Conservation (phyloP, 352 stramenopile species). For the Globisporangium spinosum region DNA sequence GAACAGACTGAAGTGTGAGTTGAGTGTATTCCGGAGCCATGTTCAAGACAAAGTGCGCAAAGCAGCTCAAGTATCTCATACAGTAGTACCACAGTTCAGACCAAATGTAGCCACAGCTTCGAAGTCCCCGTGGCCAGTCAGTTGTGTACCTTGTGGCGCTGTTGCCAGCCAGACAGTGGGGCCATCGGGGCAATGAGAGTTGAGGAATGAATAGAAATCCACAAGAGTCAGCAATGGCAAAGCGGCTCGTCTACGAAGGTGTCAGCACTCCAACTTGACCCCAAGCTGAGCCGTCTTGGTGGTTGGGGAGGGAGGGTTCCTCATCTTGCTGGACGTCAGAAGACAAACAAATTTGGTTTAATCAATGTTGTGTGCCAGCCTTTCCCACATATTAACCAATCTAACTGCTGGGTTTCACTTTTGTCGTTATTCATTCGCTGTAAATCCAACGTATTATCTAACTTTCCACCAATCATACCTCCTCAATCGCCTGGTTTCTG, state of each 20-base stretch:
- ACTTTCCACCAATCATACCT: background rate
- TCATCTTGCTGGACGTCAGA: background rate
- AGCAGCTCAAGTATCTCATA: background rate
- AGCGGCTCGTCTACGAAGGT: background rate
- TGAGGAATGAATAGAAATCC: background rate
- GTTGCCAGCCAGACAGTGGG: background rate
- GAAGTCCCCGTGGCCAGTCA: background rate
- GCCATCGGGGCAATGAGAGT: background rate
- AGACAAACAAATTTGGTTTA: background rate
- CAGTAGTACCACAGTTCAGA: background rate
- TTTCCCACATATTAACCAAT: background rate
- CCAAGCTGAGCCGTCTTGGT: background rate
- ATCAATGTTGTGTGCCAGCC: too few species aligned
- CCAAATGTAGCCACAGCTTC: background rate
- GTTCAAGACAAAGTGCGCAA: background rate
- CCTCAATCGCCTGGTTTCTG: background rate
- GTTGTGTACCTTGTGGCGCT: background rate
- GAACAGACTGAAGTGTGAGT: background rate
- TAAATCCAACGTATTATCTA: background rate
- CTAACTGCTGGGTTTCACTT: background rate
- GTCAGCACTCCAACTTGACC: background rate
- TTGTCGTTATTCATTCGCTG: background rate
- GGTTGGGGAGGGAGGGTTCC: background rate
- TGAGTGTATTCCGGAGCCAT: background rate
- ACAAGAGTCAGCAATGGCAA: background rate